Evolutionary conservation across 805 yeast species (phyloP), one percentile per base, ranked within the genome.

Genomic region (Jamesozyma hellenica): DNA sequence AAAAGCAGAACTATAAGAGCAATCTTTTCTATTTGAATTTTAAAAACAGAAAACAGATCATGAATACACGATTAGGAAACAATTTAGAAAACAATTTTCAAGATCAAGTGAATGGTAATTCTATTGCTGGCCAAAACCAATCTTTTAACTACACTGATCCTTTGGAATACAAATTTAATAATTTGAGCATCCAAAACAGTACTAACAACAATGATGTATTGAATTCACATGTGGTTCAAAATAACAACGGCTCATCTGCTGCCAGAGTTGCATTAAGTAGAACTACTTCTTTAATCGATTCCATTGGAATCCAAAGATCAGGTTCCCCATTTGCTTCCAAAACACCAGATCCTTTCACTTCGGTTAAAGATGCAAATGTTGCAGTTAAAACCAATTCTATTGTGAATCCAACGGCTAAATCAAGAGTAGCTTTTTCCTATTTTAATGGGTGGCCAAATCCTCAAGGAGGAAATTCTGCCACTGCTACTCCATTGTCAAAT

Each of bases 281-380:
- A 34, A 41, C 55, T 2, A 29, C 49, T 3, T 54, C 59, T 3
- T 32, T 58, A 32, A 38, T 53, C 44, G 59, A 56, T 36, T 44
- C 51, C 3, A 34, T 57, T 4, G 56, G 58, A n/a, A 46, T 49
- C 23, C 57, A 52, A 30, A 34, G 57, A 26, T 21, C 53, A 12
- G 35, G 47, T 4, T 54, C 60, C 11, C 56, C 58, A 3, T 53
- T 50, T 31, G 21, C 7, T 15, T 19, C 32, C 13, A 12, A 23
- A 4, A 13, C 30, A 4, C 29, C n/a, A 15, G 42, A 40, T 25
- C 27, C 32, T 4, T 34, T 39, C 30, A 12, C 35, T 17, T n/a
- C 25, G 12, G 16, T 36, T 29, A 35, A 37, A 27, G 13, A 15
- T 7, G 19, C 33, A 12, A 28, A n/a, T 9, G 12, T 16, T 4